Evolutionary conservation across 345 rosid species (phyloP), one percentile per base, ranked within the genome.

Genomic region (Linum lewisii): DNA sequence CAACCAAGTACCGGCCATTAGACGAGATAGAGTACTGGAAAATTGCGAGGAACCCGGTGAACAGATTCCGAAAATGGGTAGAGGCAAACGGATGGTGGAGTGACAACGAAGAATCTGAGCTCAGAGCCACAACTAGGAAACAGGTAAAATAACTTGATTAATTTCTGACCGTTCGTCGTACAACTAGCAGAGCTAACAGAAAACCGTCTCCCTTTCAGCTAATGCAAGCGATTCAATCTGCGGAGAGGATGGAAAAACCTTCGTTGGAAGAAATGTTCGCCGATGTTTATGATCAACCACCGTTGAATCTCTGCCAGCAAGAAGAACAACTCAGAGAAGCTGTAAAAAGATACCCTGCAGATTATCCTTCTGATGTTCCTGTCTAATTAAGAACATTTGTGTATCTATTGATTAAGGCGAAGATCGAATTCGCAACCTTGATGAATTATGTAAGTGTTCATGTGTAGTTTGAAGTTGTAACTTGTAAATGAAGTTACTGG

Each of bases 1-100:
- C 96, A 10, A 83, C 96, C 58, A 88, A 82, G 69, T 85, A 88
- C 64, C 73, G 93, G 8, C 68, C 79, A 1, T 60, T 64, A 1
- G 70, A 80, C 14, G 96, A 88, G 38, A 84, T 88, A 18, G 71
- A 88, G 14, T 67, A 82, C 77, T 88, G 93, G 96, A 85, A 81
- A 74, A 68, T 24, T 66, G 69, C 68, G 5, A 75, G 90, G 59
- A 74, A 82, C 72, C 94, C 96, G 2, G 88, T 85, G n/a, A 76
- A 63, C 57, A 80, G 82, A 53, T 85, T 79, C 54, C 75, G 71
- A 55, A 84, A 76, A 63, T 88, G 93, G 93, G 69, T 85, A 0
- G 86, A 75, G 54, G 65, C 56, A 38, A 85, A 80, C 38, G 86
- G 86, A 19, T 88, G 96, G 96, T 88, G 94, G 96, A 78, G 69